These are phyloP conservation scores for Cephaloascus albidus DNA, from an alignment of 805 yeast species.

Conservation along the genomic window DNA sequence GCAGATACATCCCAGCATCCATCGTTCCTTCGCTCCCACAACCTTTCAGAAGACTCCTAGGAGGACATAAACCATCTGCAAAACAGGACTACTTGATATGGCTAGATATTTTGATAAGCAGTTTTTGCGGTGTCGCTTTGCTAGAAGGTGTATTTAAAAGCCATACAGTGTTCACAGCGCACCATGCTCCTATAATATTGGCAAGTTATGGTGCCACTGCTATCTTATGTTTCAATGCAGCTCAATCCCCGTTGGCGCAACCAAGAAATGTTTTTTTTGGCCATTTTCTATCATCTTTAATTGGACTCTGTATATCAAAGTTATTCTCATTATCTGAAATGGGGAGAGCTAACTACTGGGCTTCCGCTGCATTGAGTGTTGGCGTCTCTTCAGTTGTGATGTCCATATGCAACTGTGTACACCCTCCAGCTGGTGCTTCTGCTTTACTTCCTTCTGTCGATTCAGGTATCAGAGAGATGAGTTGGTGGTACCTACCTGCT, in stretches of 20 bases:
- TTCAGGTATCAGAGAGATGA: constrained; percentile 31
- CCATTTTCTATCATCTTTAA: constrained; percentile 39
- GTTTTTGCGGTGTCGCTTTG: constrained; percentile 36
- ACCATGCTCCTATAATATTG: constrained; percentile 36
- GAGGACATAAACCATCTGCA: constrained; percentile 21
- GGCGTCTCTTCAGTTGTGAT: constrained; percentile 43
- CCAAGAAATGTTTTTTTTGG: constrained; percentile 53
- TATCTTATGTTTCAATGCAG: constrained; percentile 45
- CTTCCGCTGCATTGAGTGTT: constrained; percentile 49
- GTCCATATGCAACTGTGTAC: constrained; percentile 46
- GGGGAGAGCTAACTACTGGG: constrained; percentile 42
- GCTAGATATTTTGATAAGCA: constrained; percentile 34
- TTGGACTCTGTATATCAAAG: constrained; percentile 47
- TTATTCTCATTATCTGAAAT: constrained; percentile 34
- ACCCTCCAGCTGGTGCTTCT: constrained; percentile 69
- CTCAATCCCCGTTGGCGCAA: constrained; percentile 52
- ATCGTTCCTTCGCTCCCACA: constrained; percentile 21
- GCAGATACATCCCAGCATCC: not conserved
- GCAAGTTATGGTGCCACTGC: constrained; percentile 60
- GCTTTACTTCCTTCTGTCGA: constrained; percentile 50
- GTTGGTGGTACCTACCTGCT: constrained; percentile 60
- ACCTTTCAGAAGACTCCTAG: constrained; percentile 25
- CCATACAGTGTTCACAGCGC: constrained; percentile 24
- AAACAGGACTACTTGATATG: constrained; percentile 29
- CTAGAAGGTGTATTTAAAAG: constrained; percentile 36